Evolutionary conservation across 164 flowering plant species (phyloP), one percentile per base, ranked within the genome.

Genomic region (Magnolia changhungtana): DNA sequence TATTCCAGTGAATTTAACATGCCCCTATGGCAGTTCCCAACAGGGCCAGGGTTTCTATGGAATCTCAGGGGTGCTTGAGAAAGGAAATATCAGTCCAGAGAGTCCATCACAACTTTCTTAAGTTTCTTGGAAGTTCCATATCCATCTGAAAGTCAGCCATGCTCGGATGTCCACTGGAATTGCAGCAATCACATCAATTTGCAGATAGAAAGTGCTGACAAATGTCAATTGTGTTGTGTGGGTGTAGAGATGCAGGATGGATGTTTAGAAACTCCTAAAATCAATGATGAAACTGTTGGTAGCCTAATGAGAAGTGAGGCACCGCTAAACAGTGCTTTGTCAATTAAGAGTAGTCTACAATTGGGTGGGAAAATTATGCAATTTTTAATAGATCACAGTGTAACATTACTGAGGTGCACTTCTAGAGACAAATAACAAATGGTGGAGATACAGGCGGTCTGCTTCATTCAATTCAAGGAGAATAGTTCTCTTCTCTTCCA

Each of bases 331-430:
- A 86, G 82, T 81, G 84, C 75, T 63, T 63, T 88, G 74, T 84
- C 77, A 78, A 84, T 89, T 78, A 88, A 89, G 70, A 76, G 84
- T 51, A 86, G 88, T 80, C 74, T 86, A 65, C 85, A 82, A 58
- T 72, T 80, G 21, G 90, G 93, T 72, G 81, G 78, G 67, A 84
- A 83, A 74, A 77, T 87, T 19, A 75, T 80, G 79, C 90, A 86
- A 59, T 78, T 81, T 77, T 67, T 88, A 69, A 76, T 85, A 78
- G 82, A 84, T 50, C 76, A 83, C 65, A 64, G 78, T 72, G 64
- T 76, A 19, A 80, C 77, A 69, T 80, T 83, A 63, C 81, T 85
- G 73, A 86, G 83, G 74, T 78, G 82, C 68, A 78, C 80, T 75
- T 80, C 81, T 31, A 80, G 79, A 87, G 95, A 72, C n/a, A n/a